Evolutionary conservation across 306 rosid species (phyloP).

Genomic region (Sesbania bispinosa): DNA sequence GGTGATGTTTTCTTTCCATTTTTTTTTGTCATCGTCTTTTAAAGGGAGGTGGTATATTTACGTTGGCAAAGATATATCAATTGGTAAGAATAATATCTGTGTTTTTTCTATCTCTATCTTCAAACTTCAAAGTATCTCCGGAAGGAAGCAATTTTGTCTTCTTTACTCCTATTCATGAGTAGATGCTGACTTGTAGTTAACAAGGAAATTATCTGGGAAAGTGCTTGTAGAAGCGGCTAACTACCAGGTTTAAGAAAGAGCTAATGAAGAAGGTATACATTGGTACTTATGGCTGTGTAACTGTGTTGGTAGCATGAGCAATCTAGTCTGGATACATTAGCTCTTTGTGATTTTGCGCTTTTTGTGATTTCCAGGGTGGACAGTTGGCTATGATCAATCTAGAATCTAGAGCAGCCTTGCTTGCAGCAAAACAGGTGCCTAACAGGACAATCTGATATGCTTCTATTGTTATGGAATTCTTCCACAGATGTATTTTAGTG

Average conservation of each 20-base stretch:
- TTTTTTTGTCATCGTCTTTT: background rate
- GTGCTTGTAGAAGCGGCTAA: constrained; percentile 81
- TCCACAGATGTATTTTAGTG: constrained; percentile 1
- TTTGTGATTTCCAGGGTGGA: constrained; percentile 72
- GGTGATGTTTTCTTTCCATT: constrained; percentile 24
- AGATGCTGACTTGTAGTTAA: constrained; percentile 49
- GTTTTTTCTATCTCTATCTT: constrained; percentile 16
- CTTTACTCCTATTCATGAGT: constrained; percentile 12
- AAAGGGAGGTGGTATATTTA: constrained; percentile 81
- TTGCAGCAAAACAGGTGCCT: constrained; percentile 83
- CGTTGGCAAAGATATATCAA: constrained; percentile 68
- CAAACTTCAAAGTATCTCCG: background rate
- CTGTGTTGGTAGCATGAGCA: constrained; percentile 11
- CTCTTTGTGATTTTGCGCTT: too few species aligned
- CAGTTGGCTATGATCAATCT: constrained; percentile 73
- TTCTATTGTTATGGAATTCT: constrained; percentile 16
- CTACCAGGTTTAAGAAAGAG: constrained; percentile 83
- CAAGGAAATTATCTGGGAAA: constrained; percentile 74
- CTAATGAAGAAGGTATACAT: constrained; percentile 65
- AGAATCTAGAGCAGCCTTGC: constrained; percentile 86
- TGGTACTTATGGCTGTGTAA: background rate
- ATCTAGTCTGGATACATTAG: too few species aligned
- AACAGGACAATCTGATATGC: background rate
- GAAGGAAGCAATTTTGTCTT: background rate
- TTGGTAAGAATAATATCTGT: constrained; percentile 50